Base-by-base conservation (phyloP, 805 yeast genomes). In the Metschnikowia peoriensis region DNA sequence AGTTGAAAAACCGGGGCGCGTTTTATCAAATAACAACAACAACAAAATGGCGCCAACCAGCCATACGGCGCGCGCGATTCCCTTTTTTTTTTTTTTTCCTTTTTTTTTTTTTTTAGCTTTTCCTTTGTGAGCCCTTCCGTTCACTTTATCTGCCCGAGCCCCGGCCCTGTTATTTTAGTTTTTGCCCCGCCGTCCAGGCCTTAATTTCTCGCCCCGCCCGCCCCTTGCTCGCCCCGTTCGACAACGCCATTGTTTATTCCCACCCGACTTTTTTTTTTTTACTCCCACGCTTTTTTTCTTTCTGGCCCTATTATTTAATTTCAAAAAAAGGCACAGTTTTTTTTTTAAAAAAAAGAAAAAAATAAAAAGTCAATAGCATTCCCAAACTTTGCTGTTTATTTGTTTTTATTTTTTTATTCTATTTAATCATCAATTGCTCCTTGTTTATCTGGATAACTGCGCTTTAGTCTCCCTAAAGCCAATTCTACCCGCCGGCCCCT, bases 271-370 rank as follows among this genome's bases (percentile, higher is more conserved):
- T 42, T 22, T 28, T 43, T 41, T 29, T 38, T 38, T 40, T 46
- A 28, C 37, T 28, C 46, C 45, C n/a, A 35, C 50, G 46, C 38
- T 41, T 46, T 38, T 46, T 40, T 22, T 28, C 49, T 34, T 27
- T 43, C 37, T 27, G 40, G n/a, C 22, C 41, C 41, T n/a, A 17
- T 22, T 15, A 17, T n/a, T n/a, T n/a, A n/a, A n/a, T n/a, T n/a
- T n/a, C n/a, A 38, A 38, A 38, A 38, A 38, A 38, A 38, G 22
- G 22, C 15, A 7, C 15, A 9, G 11, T 16, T 5, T 9, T 6
- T 37, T n/a, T n/a, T 29, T 29, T 29, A 29, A 29, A 29, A 29
- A 29, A 29, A 29, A 10, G 10, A 29, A 29, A 29, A 12, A 15
- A n/a, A 6, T 4, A 6, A 11, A 38, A 22, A 15, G 15, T 38